These are phyloP conservation scores for Hymenoscyphus fraxineus DNA, from an alignment of 2,329 filamentous ascomycete genomes.

Conservation along the genomic window DNA sequence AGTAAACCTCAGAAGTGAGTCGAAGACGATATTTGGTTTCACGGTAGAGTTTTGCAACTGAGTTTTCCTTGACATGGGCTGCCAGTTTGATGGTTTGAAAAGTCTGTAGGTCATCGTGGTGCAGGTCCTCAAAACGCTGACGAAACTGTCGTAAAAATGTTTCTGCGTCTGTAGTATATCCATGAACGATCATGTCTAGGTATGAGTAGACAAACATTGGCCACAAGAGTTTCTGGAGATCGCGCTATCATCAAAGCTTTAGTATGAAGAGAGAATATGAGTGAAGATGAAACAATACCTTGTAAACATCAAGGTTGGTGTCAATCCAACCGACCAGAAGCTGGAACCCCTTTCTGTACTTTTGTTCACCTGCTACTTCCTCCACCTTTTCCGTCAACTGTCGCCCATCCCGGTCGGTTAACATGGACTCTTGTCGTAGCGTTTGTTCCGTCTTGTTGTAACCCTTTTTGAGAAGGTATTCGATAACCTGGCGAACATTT, in stretches of 20 bases:
- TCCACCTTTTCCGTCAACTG: slow-evolving; percentile 59
- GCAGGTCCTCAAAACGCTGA: slow-evolving; percentile 67
- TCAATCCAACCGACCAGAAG: slow-evolving; percentile 81
- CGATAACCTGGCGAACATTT: slow-evolving; percentile 61
- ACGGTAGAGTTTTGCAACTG: slow-evolving; percentile 74
- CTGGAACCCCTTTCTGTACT: slow-evolving; percentile 72
- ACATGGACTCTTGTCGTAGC: slow-evolving; percentile 83
- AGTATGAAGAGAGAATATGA: neutral
- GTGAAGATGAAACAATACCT: slow-evolving; percentile 50
- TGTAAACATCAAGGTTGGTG: slow-evolving; percentile 90
- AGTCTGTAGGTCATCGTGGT: slow-evolving; percentile 73
- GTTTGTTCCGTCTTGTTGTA: slow-evolving; percentile 91
- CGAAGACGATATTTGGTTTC: slow-evolving; percentile 86
- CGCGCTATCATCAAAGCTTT: slow-evolving; percentile 53
- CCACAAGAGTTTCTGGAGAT: slow-evolving; percentile 85
- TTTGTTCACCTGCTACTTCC: slow-evolving; percentile 69
- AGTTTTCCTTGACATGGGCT: slow-evolving; percentile 73
- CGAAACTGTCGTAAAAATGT: slow-evolving; percentile 69
- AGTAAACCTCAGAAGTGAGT: slow-evolving; percentile 79
- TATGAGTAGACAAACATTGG: slow-evolving; percentile 93
- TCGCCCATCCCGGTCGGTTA: slow-evolving; percentile 75
- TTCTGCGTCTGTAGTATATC: slow-evolving; percentile 68
- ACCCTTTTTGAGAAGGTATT: slow-evolving; percentile 93
- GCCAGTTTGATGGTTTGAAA: slow-evolving; percentile 73
- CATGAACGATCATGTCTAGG: slow-evolving; percentile 70